phyloP scores from a whole-genome alignment of 2,329 filamentous ascomycete species.

The Cercospora zeae-maydis region DNA sequence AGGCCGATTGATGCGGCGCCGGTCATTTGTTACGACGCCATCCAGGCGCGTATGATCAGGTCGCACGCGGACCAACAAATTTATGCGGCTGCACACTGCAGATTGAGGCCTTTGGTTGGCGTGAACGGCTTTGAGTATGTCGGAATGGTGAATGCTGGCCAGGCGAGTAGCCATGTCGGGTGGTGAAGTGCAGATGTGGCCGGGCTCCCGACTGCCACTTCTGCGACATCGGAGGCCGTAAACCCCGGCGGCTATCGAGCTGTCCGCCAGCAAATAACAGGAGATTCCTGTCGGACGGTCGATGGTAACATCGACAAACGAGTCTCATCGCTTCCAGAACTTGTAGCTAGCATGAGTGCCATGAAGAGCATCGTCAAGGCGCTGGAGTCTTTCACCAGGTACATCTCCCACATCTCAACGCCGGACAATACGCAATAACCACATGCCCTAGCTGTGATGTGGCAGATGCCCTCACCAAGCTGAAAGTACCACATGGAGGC shows the following conservation, averaged over 20 bases:
- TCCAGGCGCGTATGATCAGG: background rate
- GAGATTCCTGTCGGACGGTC: background rate
- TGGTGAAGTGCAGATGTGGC: background rate
- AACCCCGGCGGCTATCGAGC: background rate
- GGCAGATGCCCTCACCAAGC: conserved; percentile 52
- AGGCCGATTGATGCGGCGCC: no score
- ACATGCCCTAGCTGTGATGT: conserved; percentile 46
- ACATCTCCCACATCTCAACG: background rate
- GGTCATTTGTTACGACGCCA: background rate
- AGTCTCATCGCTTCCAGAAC: background rate
- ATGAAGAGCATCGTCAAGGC: conserved; percentile 25
- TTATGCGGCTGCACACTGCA: no score
- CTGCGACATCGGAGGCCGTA: background rate
- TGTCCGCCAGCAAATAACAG: background rate
- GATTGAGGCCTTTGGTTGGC: no score
- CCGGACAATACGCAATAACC: background rate
- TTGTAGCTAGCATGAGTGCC: conserved; percentile 14
- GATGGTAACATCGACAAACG: background rate
- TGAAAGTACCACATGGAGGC: conserved; percentile 47
- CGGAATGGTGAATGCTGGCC: background rate
- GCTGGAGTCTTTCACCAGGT: conserved; percentile 28
- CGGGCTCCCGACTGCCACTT: background rate
- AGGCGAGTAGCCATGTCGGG: background rate
- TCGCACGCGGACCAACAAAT: background rate
- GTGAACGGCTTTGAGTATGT: no score